Conservation (phyloP, 768 basidiomycete species). For the Mycena belliarum region DNA sequence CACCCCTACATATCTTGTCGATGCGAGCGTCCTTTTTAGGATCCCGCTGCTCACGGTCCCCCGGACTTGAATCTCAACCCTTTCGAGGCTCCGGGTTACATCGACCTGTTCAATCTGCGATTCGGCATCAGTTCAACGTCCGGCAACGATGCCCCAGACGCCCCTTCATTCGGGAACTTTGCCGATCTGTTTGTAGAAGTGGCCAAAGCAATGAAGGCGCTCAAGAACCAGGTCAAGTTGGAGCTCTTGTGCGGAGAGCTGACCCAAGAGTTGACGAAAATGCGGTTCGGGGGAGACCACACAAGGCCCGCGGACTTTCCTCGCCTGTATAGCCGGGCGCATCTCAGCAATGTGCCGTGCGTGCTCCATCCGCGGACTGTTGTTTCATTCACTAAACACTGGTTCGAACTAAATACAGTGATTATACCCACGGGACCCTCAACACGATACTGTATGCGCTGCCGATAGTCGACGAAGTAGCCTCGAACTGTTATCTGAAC, state of each 20-base stretch:
- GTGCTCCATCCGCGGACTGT: not conserved
- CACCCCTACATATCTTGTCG: not conserved
- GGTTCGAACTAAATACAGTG: not conserved
- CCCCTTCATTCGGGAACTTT: slow-evolving; percentile 1
- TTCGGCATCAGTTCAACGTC: slow-evolving; percentile 8
- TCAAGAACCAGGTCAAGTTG: slow-evolving; percentile 6
- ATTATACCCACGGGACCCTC: slow-evolving; percentile 12
- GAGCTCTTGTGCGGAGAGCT: slow-evolving; percentile 8
- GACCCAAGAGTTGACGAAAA: slow-evolving; percentile 7
- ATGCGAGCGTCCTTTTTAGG: not conserved
- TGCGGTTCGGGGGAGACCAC: not conserved
- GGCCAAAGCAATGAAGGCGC: not conserved
- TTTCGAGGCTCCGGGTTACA: slow-evolving; percentile 9
- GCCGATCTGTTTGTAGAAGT: slow-evolving; percentile 2
- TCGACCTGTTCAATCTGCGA: slow-evolving; percentile 4
- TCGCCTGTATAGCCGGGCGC: not conserved
- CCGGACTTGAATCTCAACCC: slow-evolving; percentile 2
- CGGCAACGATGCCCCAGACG: not conserved
- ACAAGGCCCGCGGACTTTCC: slow-evolving; percentile 6
- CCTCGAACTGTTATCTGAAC: slow-evolving; percentile 10
- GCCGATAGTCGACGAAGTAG: slow-evolving; percentile 1
- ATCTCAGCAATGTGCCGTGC: slow-evolving; percentile 12
- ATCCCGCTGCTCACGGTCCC: not conserved
- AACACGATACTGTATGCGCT: slow-evolving; percentile 5
- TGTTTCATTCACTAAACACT: not conserved